Evolutionary conservation across 2,329 filamentous ascomycete genomes (phyloP).

Genomic region (Diplocarpon rosae): DNA sequence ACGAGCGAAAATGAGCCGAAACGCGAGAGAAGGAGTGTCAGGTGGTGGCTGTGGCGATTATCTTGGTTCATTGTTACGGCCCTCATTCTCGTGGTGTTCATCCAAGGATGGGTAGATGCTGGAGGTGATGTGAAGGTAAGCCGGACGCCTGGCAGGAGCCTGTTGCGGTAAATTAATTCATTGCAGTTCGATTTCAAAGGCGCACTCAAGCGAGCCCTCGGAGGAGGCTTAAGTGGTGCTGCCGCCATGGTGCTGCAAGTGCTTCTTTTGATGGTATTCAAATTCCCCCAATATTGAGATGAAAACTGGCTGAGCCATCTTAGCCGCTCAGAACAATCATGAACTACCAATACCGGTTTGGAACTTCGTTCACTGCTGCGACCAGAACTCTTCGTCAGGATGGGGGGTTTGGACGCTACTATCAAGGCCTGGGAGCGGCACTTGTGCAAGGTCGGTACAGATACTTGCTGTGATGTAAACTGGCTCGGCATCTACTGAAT

Average conservation of each 20-base stretch:
- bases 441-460: constrained; percentile 32
- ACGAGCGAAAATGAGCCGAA: constrained; percentile 9
- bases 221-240: constrained; percentile 36
- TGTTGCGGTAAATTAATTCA: not conserved
- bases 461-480: not conserved
- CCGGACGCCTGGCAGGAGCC: not conserved
- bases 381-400: constrained; percentile 32
- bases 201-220: constrained; percentile 35
- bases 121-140: constrained; percentile 30
- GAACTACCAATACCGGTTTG: constrained; percentile 41
- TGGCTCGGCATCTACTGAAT: not conserved
- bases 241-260: constrained; percentile 39
- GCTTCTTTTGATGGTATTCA: constrained; percentile 34
- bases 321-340: constrained; percentile 39
- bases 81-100: constrained; percentile 30
- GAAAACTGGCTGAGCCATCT: not conserved
- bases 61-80: constrained; percentile 29
- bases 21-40: constrained; percentile 4
- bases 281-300: not conserved
- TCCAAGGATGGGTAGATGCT: constrained; percentile 37
- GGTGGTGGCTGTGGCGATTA: constrained; percentile 29
- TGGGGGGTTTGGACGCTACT: constrained; percentile 34
- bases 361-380: constrained; percentile 32
- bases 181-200: constrained; percentile 34
- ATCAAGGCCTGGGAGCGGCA: constrained; percentile 35